phyloP scores from a whole-genome alignment of 1,284 basidiomycete species.

The Phlebopus sp. region DNA sequence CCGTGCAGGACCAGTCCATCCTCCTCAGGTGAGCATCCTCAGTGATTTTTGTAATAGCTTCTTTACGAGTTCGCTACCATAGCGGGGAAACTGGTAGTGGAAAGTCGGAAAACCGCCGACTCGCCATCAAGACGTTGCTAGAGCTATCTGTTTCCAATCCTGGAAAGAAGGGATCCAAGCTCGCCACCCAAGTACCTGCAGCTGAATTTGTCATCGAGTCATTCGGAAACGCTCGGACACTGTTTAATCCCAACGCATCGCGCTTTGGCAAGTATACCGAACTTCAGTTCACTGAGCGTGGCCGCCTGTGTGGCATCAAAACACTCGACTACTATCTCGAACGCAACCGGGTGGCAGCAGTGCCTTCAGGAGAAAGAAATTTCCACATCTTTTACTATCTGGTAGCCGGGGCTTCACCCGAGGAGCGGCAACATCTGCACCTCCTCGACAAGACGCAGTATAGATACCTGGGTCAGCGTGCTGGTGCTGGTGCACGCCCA shows the following conservation, averaged over 20 bases:
- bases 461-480: slow-evolving; percentile 78
- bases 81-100: slow-evolving; percentile 93
- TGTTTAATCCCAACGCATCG: slow-evolving; percentile 89
- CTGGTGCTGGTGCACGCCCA: slow-evolving; percentile 36
- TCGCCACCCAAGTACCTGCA: slow-evolving; percentile 83
- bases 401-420: slow-evolving; percentile 82
- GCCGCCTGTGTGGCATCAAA: slow-evolving; percentile 87
- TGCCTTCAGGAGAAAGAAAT: slow-evolving; percentile 86
- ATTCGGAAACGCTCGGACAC: slow-evolving; percentile 87
- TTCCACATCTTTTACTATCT: slow-evolving; percentile 98
- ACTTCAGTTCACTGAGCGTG: slow-evolving; percentile 89
- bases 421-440: slow-evolving; percentile 86
- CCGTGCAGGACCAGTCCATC: slow-evolving; percentile 90
- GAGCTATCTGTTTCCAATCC: slow-evolving; percentile 86
- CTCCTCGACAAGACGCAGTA: slow-evolving; percentile 78
- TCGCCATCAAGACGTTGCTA: slow-evolving; percentile 89
- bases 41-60: neutral
- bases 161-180: slow-evolving; percentile 92
- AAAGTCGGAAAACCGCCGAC: slow-evolving; percentile 86
- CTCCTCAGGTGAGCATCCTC: slow-evolving; percentile 66
- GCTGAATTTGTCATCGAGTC: slow-evolving; percentile 94
- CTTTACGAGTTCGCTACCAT: slow-evolving; percentile 3
- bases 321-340: slow-evolving; percentile 98
- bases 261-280: slow-evolving; percentile 94
- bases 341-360: slow-evolving; percentile 76